Percentiles rank a stretch among this genome's conserved stretches.
Evolutionary conservation across 768 basidiomycete species (phyloP).

Genomic region (Pleurotus citrinopileatus): DNA sequence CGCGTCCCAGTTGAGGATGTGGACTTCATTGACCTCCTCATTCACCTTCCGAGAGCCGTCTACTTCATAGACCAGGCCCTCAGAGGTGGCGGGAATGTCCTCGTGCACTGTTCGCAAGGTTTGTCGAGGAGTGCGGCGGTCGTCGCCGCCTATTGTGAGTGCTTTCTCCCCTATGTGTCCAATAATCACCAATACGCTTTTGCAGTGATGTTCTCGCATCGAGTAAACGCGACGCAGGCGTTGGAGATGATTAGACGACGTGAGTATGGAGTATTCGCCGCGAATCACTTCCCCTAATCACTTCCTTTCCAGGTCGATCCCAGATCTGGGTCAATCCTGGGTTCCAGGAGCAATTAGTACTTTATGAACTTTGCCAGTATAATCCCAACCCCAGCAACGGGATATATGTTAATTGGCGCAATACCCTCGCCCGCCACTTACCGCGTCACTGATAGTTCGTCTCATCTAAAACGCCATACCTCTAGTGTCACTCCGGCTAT

Average conservation of each 20-base stretch:
- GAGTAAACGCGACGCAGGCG: constrained; percentile 54
- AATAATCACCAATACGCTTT: constrained; percentile 13
- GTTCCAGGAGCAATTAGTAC: constrained; percentile 74
- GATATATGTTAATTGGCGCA: constrained; percentile 66
- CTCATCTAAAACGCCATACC: neutral
- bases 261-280: constrained; percentile 22
- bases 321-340: constrained; percentile 81
- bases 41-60: constrained; percentile 62
- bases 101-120: constrained; percentile 69
- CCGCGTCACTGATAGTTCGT: neutral
- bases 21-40: constrained; percentile 66
- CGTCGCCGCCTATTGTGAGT: constrained; percentile 74
- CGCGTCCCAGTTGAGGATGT: constrained; percentile 70
- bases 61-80: constrained; percentile 65
- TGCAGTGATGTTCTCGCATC: constrained; percentile 66
- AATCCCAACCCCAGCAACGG: constrained; percentile 56
- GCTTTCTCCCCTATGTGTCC: neutral
- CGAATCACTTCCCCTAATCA: constrained; percentile 9
- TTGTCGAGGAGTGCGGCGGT: constrained; percentile 67
- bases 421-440: constrained; percentile 23
- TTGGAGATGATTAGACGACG: constrained; percentile 60
- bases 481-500: neutral
- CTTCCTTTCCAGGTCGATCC: constrained; percentile 50
- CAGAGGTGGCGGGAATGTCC: constrained; percentile 52
- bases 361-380: constrained; percentile 74